Conservation (phyloP, 495 filamentous ascomycete species). For the Achaetomiella virescens region DNA sequence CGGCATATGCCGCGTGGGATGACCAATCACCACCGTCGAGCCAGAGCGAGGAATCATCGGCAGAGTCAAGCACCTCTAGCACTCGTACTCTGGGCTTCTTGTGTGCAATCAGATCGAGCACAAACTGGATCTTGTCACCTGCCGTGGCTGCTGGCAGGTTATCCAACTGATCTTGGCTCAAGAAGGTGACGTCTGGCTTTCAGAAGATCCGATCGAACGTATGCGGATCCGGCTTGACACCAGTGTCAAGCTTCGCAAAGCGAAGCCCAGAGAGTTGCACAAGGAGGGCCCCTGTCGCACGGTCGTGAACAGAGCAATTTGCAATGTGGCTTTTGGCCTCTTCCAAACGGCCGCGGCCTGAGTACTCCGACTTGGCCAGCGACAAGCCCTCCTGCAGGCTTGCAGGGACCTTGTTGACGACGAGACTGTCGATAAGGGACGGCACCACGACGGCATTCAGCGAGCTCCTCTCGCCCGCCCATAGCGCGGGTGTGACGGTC, state of each 20-base stretch:
- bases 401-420: conserved; percentile 5
- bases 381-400: background rate
- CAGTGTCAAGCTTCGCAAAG: conserved; percentile 10
- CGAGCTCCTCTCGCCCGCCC: conserved; percentile 6
- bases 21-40: background rate
- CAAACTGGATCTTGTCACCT: background rate
- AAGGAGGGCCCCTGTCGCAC: conserved; percentile 14
- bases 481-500: conserved; percentile 13
- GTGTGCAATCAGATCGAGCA: conserved; percentile 28
- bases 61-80: conserved; percentile 21
- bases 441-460: conserved; percentile 6
- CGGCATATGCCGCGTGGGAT: background rate
- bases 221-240: conserved; percentile 7
- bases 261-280: conserved; percentile 20
- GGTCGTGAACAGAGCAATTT: conserved; percentile 17
- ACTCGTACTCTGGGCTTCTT: conserved; percentile 28
- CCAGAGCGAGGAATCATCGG: conserved; percentile 3
- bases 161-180: conserved; percentile 16
- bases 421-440: background rate
- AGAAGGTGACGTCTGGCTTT: conserved; percentile 29
- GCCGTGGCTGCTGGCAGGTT: background rate
- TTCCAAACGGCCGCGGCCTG: conserved; percentile 2
- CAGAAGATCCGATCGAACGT: conserved; percentile 17
- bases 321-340: conserved; percentile 13
- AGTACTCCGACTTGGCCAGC: background rate